phyloP scores from a whole-genome alignment of 2,329 filamentous ascomycete species.

The Reticulascus tulasneorum region DNA sequence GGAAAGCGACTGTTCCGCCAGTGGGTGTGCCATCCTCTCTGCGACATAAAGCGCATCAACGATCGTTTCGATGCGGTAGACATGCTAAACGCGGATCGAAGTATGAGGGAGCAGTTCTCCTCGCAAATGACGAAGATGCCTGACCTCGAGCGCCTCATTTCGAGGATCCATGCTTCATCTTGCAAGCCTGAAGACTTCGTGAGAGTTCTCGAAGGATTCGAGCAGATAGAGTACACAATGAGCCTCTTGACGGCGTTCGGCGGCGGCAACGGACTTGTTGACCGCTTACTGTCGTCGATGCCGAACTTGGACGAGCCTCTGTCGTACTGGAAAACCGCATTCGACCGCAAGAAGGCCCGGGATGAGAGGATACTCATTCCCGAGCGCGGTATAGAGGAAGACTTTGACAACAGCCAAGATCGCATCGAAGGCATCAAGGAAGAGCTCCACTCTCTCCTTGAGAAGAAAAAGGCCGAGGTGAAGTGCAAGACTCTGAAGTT shows the following conservation, averaged over 20 bases:
- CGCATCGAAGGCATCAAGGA: constrained; percentile 71
- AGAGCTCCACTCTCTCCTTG: constrained; percentile 67
- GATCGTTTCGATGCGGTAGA: constrained; percentile 92
- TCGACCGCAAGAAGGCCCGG: constrained; percentile 76
- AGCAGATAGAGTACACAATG: constrained; percentile 96
- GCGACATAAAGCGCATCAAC: constrained; percentile 83
- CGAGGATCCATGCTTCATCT: constrained; percentile 86
- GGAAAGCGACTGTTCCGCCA: constrained; percentile 94
- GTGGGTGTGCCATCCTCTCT: constrained; percentile 95
- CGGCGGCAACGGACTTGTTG: constrained; percentile 77
- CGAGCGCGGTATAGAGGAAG: constrained; percentile 80
- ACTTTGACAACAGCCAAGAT: constrained; percentile 83
- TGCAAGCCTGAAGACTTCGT: constrained; percentile 92
- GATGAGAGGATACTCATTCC: constrained; percentile 81
- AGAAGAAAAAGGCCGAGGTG: constrained; percentile 66
- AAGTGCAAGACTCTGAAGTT: constrained; percentile 71
- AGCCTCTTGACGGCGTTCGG: constrained; percentile 69
- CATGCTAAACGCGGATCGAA: constrained; percentile 78
- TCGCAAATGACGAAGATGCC: constrained; percentile 87
- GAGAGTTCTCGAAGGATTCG: constrained; percentile 89
- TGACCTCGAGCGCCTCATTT: constrained; percentile 90
- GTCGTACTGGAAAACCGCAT: constrained; percentile 85
- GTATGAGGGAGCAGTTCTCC: constrained; percentile 80
- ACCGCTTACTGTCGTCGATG: constrained; percentile 79
- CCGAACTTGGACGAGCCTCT: constrained; percentile 74